Evolutionary conservation across 2,329 filamentous ascomycete species (phyloP).

Genomic region (Stagonosporopsis vannaccii): DNA sequence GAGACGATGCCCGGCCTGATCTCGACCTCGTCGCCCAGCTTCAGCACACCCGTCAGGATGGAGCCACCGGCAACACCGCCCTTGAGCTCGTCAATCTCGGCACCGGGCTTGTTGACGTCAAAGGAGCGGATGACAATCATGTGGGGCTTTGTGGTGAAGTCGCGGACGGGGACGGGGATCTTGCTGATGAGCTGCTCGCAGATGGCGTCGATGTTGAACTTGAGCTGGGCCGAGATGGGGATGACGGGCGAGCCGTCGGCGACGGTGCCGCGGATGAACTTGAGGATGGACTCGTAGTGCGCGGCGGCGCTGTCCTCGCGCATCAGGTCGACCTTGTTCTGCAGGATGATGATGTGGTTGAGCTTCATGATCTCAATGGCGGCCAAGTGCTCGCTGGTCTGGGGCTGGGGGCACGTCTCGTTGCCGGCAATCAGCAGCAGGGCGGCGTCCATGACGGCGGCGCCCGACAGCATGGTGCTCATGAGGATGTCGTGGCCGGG

Average conservation of each 20-base stretch:
- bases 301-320: slow-evolving; percentile 90
- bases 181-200: slow-evolving; percentile 95
- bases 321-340: slow-evolving; percentile 99
- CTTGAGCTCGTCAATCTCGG: slow-evolving; percentile 97
- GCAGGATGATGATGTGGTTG: slow-evolving; percentile 98
- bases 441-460: slow-evolving; percentile 98
- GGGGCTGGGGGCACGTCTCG: slow-evolving; percentile 96
- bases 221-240: slow-evolving; percentile 95
- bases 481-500: slow-evolving; percentile 99
- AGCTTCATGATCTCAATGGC: slow-evolving; percentile 99
- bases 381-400: slow-evolving; percentile 97
- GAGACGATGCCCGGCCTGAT: slow-evolving; percentile 98
- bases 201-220: slow-evolving; percentile 99
- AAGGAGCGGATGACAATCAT: slow-evolving; percentile 99
- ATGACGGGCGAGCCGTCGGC: slow-evolving; percentile 95
- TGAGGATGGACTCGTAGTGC: slow-evolving; percentile 96
- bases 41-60: slow-evolving; percentile 95
- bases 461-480: slow-evolving; percentile 99
- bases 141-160: slow-evolving; percentile 91
- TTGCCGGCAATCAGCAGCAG: slow-evolving; percentile 96
- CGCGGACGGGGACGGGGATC: slow-evolving; percentile 88
- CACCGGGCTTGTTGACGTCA: slow-evolving; percentile 99
- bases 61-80: slow-evolving; percentile 97
- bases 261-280: slow-evolving; percentile 97
- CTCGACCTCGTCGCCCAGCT: slow-evolving; percentile 97